Evolutionary conservation across 768 basidiomycete genomes (phyloP).

Genomic region (Galerina sulciceps): DNA sequence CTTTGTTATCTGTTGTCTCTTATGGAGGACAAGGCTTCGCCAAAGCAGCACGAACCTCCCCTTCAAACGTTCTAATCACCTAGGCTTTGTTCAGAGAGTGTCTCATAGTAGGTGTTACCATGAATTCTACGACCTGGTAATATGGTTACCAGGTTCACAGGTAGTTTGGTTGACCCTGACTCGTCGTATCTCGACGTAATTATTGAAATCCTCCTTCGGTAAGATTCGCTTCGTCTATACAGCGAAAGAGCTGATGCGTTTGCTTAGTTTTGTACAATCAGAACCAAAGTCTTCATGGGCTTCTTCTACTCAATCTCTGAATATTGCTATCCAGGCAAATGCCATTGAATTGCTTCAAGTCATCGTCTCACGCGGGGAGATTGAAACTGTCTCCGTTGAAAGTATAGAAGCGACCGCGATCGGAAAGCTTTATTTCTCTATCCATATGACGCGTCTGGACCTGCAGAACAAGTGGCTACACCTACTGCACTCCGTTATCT

Average conservation of each 20-base stretch:
- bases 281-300: slow-evolving; percentile 62
- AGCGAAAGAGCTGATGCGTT: slow-evolving; percentile 2
- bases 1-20: slow-evolving; percentile 73
- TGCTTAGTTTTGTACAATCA: slow-evolving; percentile 71
- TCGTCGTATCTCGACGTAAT: slow-evolving; percentile 79
- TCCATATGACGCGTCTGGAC: slow-evolving; percentile 75
- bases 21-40: slow-evolving; percentile 92
- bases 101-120: slow-evolving; percentile 50
- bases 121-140: slow-evolving; percentile 2
- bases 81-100: slow-evolving; percentile 63
- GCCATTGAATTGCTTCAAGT: slow-evolving; percentile 84
- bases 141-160: slow-evolving; percentile 9
- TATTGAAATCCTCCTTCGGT: slow-evolving; percentile 77
- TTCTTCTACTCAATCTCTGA: slow-evolving; percentile 61
- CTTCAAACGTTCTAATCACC: slow-evolving; percentile 69
- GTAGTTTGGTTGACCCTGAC: slow-evolving; percentile 52
- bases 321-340: slow-evolving; percentile 70
- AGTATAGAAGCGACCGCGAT: slow-evolving; percentile 73
- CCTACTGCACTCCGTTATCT: slow-evolving; percentile 84
- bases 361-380: slow-evolving; percentile 80
- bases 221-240: slow-evolving; percentile 20
- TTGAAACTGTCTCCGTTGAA: slow-evolving; percentile 62
- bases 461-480: slow-evolving; percentile 94
- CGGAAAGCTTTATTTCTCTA: slow-evolving; percentile 72
- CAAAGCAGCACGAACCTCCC: slow-evolving; percentile 69